Conservation (phyloP, 2,329 filamentous ascomycete species). For the Alternaria infectoria region DNA sequence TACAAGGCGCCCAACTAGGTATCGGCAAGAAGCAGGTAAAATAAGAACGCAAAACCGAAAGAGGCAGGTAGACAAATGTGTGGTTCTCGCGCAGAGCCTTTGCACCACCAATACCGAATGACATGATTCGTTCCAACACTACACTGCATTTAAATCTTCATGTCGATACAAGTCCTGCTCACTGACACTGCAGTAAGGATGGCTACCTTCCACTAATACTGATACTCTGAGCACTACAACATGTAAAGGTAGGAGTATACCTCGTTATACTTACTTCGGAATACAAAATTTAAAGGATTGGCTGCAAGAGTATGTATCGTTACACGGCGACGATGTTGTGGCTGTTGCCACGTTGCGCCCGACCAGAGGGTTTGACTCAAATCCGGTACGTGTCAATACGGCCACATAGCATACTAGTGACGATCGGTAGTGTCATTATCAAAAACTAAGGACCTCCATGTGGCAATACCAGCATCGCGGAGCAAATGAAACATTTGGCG, state of each 20-base stretch:
- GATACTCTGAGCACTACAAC: neutral
- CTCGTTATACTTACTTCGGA: neutral
- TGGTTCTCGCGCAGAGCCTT: neutral
- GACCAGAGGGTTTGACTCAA: neutral
- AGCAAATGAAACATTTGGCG: neutral
- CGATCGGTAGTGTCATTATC: neutral
- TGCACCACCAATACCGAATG: neutral
- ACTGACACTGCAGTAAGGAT: neutral
- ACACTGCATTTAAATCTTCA: neutral
- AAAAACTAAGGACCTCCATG: neutral
- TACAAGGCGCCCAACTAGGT: slow-evolving; percentile 38
- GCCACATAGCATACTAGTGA: neutral
- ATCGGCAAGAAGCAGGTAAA: neutral
- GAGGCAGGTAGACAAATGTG: neutral
- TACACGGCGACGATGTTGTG: slow-evolving; percentile 13
- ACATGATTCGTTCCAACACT: neutral
- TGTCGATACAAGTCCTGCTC: neutral
- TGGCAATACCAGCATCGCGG: neutral
- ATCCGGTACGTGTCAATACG: neutral
- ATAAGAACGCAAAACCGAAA: neutral
- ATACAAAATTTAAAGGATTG: neutral
- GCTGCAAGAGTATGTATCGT: slow-evolving; percentile 5
- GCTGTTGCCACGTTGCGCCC: slow-evolving; percentile 23
- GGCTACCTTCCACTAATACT: neutral
- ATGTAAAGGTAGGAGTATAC: neutral